These are phyloP conservation scores for Albizia julibrissin DNA, from an alignment of 306 rosid species.

Conservation along the genomic window DNA sequence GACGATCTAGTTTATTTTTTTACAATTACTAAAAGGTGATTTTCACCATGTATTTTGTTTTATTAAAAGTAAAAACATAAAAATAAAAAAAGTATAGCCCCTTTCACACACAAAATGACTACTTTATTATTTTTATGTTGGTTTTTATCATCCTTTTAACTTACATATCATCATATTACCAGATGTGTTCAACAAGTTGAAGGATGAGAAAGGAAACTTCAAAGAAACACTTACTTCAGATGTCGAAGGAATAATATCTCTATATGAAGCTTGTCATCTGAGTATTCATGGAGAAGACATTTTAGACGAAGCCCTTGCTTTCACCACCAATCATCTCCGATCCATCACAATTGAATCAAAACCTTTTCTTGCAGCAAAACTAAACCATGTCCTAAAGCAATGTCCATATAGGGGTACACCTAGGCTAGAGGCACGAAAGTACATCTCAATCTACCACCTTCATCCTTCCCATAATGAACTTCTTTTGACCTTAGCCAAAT, in stretches of 20 bases:
- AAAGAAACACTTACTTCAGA: background rate
- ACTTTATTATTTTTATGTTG: no score
- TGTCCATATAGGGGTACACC: background rate
- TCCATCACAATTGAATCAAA: background rate
- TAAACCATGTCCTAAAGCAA: background rate
- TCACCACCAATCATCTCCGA: background rate
- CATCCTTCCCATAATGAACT: no score
- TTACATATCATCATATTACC: no score
- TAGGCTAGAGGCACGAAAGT: no score
- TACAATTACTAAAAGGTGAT: no score
- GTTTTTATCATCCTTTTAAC: no score
- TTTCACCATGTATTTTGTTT: no score
- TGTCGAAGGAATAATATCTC: background rate
- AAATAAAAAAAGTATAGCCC: no score
- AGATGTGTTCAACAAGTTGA: background rate
- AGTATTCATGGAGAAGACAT: background rate
- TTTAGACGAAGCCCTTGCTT: background rate
- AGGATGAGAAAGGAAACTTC: background rate
- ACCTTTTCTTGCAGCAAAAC: background rate
- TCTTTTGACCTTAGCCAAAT: background rate
- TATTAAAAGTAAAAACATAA: no score
- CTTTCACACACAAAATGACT: no score
- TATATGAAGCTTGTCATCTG: background rate
- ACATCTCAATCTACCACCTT: no score
- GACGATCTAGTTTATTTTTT: no score